phyloP scores from a whole-genome alignment of 495 filamentous ascomycete genomes.

The Aspergillus panamensis region DNA sequence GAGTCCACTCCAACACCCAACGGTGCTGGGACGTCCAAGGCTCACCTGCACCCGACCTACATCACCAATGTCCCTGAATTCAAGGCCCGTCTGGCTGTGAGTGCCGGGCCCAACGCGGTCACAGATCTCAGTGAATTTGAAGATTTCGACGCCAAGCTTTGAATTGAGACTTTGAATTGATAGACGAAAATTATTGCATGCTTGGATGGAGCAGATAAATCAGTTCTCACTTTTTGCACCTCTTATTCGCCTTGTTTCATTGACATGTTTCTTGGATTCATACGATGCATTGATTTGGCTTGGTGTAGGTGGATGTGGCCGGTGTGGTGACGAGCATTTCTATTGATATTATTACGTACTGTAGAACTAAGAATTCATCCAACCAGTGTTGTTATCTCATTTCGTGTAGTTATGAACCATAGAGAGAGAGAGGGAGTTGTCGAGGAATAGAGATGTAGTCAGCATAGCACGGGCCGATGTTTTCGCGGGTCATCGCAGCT shows the following conservation, averaged over 20 bases:
- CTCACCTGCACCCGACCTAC: conserved; percentile 35
- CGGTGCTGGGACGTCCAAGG: conserved; percentile 21
- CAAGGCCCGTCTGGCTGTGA: conserved; percentile 68
- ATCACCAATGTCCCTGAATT: conserved; percentile 74
- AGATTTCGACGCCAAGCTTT: conserved; percentile 75
- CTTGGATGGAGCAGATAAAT: neutral
- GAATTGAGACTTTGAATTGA: conserved; percentile 51
- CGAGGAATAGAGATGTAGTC: neutral
- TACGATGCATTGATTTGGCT: conserved; percentile 8
- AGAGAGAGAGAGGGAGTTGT: too few relatives aligned
- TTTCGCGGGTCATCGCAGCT: conserved; percentile 15
- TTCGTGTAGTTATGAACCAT: too few relatives aligned
- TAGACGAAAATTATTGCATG: neutral
- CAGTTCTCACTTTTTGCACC: neutral
- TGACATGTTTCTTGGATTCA: neutral
- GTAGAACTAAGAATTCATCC: neutral
- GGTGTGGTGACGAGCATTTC: neutral
- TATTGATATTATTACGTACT: neutral
- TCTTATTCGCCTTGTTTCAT: neutral
- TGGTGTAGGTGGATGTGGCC: neutral
- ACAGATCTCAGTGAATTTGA: conserved; percentile 76
- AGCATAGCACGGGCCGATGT: conserved; percentile 16
- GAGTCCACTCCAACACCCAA: conserved; percentile 28
- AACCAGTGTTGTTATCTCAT: neutral
- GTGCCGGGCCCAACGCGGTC: conserved; percentile 65